Base-by-base conservation (phyloP, 2,329 filamentous ascomycete genomes). In the Microdochium bolleyi region DNA sequence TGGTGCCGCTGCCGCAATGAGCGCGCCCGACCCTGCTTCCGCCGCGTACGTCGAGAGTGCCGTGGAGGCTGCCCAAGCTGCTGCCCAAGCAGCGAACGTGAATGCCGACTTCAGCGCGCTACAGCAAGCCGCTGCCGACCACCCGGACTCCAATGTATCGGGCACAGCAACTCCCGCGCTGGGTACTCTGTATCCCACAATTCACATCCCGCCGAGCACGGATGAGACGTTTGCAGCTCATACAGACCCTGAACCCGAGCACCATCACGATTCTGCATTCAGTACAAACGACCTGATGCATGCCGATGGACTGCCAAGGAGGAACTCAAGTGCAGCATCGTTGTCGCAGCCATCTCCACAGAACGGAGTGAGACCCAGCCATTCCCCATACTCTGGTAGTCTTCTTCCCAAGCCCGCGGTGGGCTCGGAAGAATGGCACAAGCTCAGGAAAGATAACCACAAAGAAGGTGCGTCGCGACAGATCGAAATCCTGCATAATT, bases 361-460 rank as follows among this genome's bases (percentile, higher is more conserved):
- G 24, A 78, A 78, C 49, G 74, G 73, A 14, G 62, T 72, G 13
- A 67, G 68, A 46, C 56, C 61, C 10, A 60, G 51, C 49, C 65
- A 55, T 59, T 55, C 58, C 61, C 66, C 56, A 10, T 75, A 70
- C 59, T 64, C 69, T 32, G 62, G 65, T 58, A 69, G 78, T 63
- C 68, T 75, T 52, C 70, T 67, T 58, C 72, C 79, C 54, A 97
- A 96, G 70, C 92, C 92, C 8, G 83, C 86, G 7, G 94, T 97
- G n/a, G 94, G 94, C 2, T 94, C 91, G 2, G 90, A 95, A 52
- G 92, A 97, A 70, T 99, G 94, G 94, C 94, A 99, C 69, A 95
- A 95, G 69, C 85, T 95, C 62, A 84, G 94, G 56, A 94, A 95
- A 67, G 92, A 97, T 64, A 99, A 97, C 59, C 94, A 99, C 74